Base-by-base conservation (phyloP, 768 basidiomycete species). In the Gloeostereum incarnatum region DNA sequence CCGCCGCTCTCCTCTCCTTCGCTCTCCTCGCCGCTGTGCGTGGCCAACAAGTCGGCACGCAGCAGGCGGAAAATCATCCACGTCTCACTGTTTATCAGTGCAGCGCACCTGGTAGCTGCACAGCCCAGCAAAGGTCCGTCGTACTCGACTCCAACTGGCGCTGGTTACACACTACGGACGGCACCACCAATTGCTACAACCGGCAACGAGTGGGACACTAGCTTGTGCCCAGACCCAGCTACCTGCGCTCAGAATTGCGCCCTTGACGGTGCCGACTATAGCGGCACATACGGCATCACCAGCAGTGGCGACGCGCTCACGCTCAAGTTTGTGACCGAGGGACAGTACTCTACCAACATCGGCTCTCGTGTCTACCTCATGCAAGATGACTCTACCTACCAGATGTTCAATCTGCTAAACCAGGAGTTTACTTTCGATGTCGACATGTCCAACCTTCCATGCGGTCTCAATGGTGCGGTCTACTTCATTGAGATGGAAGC, bases 351-450 rank as follows among this genome's bases (percentile, higher is more conserved):
- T 3, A 41, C 29, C 17, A 46, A 46, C 31, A 31, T 46, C 25
- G 45, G 45, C 14, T 46, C 45, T 16, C 45, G 45, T 35, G 16
- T 40, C 9, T 67, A 67, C 55, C 57, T 67, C 47, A 50, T 67
- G 53, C 38, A 37, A 22, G 32, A 37, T 3, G 42, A 40, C 30
- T 48, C 43, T 38, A 57, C 57, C 35, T 67, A 67, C 53, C 37
- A 46, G 38, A 39, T 43, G 13, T 46, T 46, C 45, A 39, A 46
- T 40, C 51, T 60, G 41, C 36, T 52, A 36, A 65, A 65, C 57
- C 53, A 60, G 44, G 65, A 69, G 55, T 68, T 69, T 53, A 60
- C 64, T 13, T 68, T 70, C 52, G 66, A 68, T 50, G 65, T 70
- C 48, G 66, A 70, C 48, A 55, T 70, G 41, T 64, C 66, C 45